Conservation (phyloP, 1,284 basidiomycete species). For the Melampsora americana region DNA sequence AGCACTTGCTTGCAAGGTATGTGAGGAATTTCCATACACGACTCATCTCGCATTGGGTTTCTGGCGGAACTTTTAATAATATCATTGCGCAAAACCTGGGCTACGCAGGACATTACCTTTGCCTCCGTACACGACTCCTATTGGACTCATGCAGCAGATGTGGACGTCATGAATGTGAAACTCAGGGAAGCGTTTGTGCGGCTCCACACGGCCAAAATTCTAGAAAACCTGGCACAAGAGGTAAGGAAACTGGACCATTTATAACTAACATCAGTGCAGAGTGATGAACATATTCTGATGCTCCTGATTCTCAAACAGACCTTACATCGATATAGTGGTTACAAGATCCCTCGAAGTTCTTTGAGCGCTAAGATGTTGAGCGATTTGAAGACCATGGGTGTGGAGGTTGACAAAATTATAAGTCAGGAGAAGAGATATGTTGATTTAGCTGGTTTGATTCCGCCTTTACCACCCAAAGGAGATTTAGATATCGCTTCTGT, state of each 20-base stretch:
- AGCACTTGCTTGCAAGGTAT: conserved; percentile 78
- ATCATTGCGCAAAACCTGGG: conserved; percentile 9
- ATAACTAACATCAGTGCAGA: no score
- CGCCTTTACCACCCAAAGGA: conserved; percentile 80
- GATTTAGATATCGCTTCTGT: conserved; percentile 82
- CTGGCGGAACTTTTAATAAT: not conserved
- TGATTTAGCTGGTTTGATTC: conserved; percentile 71
- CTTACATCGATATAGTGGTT: conserved; percentile 26
- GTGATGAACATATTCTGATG: no score
- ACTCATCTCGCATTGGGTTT: no score
- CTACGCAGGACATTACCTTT: conserved; percentile 67
- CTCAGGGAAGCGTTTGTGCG: conserved; percentile 93
- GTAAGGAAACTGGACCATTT: conserved; percentile 46
- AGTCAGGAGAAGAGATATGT: conserved; percentile 61
- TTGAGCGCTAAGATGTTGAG: conserved; percentile 22
- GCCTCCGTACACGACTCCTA: conserved; percentile 98
- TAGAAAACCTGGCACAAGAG: conserved; percentile 60
- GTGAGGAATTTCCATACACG: conserved; percentile 51
- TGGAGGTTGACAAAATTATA: conserved; percentile 6
- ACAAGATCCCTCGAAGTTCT: conserved; percentile 32
- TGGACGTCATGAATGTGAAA: conserved; percentile 82
- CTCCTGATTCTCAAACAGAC: not conserved
- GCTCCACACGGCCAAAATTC: conserved; percentile 80
- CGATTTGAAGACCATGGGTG: conserved; percentile 33
- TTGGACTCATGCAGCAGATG: conserved; percentile 89